Evolutionary conservation across 495 filamentous ascomycete genomes (phyloP).

Genomic region (Penicillium soppii): DNA sequence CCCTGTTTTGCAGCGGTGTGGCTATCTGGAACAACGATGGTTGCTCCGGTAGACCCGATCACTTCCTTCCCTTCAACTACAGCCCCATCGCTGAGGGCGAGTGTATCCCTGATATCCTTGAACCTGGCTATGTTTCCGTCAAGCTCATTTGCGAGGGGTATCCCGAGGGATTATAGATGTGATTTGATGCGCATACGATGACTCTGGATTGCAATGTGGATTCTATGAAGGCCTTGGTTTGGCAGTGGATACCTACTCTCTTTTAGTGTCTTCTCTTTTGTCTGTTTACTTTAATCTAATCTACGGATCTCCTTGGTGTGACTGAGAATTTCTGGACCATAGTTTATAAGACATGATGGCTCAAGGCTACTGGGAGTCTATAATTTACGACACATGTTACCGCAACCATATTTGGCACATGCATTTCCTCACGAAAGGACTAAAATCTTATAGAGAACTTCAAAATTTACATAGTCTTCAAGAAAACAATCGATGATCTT

Average conservation of each 20-base stretch:
- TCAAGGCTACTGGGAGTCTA: too few species aligned
- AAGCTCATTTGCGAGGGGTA: slow-evolving; percentile 15
- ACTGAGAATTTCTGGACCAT: neutral
- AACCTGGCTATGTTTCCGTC: slow-evolving; percentile 24
- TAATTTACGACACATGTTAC: too few species aligned
- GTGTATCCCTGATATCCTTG: slow-evolving; percentile 22
- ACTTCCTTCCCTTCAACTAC: slow-evolving; percentile 19
- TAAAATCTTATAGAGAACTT: too few species aligned
- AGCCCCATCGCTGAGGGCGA: slow-evolving; percentile 16
- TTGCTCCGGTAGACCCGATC: slow-evolving; percentile 18
- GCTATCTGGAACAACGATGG: slow-evolving; percentile 24
- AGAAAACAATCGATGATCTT: too few species aligned
- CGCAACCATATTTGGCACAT: too few species aligned
- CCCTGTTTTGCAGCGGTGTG: slow-evolving; percentile 19
- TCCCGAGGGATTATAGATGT: neutral
- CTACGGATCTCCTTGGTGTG: neutral
- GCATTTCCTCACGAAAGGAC: too few species aligned
- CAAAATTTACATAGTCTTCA: too few species aligned
- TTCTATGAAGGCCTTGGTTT: neutral
- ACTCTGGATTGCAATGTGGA: neutral
- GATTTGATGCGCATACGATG: neutral
- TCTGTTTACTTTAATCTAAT: neutral
- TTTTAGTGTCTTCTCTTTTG: slow-evolving; percentile 1
- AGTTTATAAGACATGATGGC: neutral
- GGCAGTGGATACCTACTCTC: slow-evolving; percentile 1